Conservation (phyloP, 202 grass and related monocot species). For the Carex arenaria region DNA sequence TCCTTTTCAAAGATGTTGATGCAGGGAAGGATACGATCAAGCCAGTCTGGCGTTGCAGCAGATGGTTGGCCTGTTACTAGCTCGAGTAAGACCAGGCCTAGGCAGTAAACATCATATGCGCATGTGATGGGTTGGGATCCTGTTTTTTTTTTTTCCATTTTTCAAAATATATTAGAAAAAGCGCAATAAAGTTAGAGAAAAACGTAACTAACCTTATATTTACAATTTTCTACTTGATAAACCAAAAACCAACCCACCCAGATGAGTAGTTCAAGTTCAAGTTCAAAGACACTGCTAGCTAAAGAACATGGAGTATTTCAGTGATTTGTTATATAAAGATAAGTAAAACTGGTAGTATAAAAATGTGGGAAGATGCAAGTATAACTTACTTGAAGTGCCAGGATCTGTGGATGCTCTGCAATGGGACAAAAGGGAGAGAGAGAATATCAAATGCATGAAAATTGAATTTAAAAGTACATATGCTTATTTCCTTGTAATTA, state of each 20-base stretch:
- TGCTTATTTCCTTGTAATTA: background rate
- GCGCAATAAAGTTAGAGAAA: background rate
- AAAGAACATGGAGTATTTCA: background rate
- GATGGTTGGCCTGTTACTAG: conserved; percentile 82
- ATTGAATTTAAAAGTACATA: conserved; percentile 17
- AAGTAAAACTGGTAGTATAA: background rate
- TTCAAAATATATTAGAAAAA: conserved; percentile 24
- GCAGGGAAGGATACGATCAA: conserved; percentile 55
- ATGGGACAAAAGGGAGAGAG: conserved; percentile 16
- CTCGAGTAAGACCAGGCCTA: conserved; percentile 93
- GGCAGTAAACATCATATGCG: conserved; percentile 79
- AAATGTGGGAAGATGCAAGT: conserved; percentile 12
- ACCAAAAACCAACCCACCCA: background rate
- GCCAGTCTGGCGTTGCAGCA: conserved; percentile 62
- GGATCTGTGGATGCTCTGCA: conserved; percentile 58
- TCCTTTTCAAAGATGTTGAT: conserved; percentile 94
- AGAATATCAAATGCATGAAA: conserved; percentile 29
- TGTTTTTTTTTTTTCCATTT: conserved; percentile 29
- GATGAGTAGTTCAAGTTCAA: background rate
- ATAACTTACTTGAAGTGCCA: conserved; percentile 64
- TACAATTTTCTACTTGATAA: background rate
- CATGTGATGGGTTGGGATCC: conserved; percentile 59
- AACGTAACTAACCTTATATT: background rate
- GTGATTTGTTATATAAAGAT: background rate
- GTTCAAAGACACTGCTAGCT: background rate